Percentiles rank a stretch among this genome's conserved stretches.
phyloP scores from a whole-genome alignment of 2,329 filamentous ascomycete genomes.

The Incumbomyces delicatus region DNA sequence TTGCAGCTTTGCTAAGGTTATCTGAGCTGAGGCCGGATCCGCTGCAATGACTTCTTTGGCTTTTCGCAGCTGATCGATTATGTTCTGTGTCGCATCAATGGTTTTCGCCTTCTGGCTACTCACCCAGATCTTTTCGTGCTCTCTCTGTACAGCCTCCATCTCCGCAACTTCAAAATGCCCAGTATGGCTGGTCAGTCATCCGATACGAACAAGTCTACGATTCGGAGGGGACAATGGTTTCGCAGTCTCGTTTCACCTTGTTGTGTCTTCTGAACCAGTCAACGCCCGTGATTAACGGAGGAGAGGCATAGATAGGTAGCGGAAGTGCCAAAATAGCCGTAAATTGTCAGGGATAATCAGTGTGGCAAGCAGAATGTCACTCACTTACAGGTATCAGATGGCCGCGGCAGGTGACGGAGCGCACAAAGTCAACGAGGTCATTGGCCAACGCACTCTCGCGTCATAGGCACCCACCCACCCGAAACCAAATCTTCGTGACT shows the following conservation, averaged over 20 bases:
- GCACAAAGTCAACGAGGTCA: not conserved
- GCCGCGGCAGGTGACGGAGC: too few relatives aligned
- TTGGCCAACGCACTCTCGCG: not conserved
- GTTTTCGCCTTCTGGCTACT: slow-evolving; percentile 60
- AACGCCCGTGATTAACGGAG: too few relatives aligned
- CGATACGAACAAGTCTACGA: not conserved
- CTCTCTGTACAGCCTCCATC: slow-evolving; percentile 61
- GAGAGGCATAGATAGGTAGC: too few relatives aligned
- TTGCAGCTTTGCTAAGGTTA: slow-evolving; percentile 74
- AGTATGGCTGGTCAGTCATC: not conserved
- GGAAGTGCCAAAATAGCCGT: too few relatives aligned
- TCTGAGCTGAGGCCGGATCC: slow-evolving; percentile 61
- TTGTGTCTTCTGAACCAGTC: too few relatives aligned
- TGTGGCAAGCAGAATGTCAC: not conserved
- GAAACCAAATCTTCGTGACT: not conserved
- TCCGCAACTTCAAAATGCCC: slow-evolving; percentile 6
- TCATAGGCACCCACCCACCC: not conserved
- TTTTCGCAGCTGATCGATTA: slow-evolving; percentile 65
- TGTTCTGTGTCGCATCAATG: slow-evolving; percentile 69
- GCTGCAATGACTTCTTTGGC: slow-evolving; percentile 64
- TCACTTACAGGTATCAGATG: not conserved
- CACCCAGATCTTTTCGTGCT: slow-evolving; percentile 62
- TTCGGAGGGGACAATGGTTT: too few relatives aligned
- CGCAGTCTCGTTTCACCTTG: too few relatives aligned
- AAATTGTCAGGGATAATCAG: too few relatives aligned